Percentiles rank a stretch among this genome's conserved stretches.
Conservation (phyloP, 345 rosid species). For the Erysimum cheiranthoides region DNA sequence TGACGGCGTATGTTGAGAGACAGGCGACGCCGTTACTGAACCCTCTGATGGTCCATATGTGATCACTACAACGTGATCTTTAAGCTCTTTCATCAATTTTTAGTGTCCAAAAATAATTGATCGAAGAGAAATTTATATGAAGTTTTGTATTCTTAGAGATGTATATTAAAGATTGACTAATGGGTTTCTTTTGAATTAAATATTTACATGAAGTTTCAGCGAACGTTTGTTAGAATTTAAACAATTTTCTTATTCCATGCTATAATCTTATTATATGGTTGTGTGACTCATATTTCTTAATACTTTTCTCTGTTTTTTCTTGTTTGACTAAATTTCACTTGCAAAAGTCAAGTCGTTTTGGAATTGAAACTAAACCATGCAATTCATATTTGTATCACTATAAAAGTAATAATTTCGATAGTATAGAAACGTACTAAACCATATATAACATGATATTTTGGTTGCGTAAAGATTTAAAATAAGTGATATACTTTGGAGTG, state of each 20-base stretch:
- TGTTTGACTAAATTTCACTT: constrained; percentile 15
- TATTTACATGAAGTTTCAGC: constrained; percentile 32
- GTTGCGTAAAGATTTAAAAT: too few species aligned
- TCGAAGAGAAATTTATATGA: constrained; percentile 9
- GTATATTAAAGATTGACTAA: constrained; percentile 13
- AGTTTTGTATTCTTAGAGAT: neutral
- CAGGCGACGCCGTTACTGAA: constrained; percentile 51
- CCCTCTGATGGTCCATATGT: constrained; percentile 46
- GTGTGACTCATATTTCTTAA: constrained; percentile 2
- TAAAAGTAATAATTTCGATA: too few species aligned
- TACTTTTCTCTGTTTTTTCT: neutral
- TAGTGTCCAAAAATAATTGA: neutral
- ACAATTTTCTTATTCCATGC: constrained; percentile 20
- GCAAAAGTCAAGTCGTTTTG: constrained; percentile 1
- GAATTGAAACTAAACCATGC: neutral
- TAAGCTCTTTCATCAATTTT: constrained; percentile 39
- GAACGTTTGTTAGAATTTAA: constrained; percentile 31
- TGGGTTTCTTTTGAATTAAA: neutral
- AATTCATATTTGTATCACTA: too few species aligned
- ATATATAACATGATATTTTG: too few species aligned
- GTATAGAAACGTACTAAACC: too few species aligned
- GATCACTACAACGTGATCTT: constrained; percentile 43
- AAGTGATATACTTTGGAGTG: too few species aligned
- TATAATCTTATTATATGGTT: constrained; percentile 8
- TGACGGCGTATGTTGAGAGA: constrained; percentile 36